phyloP scores from a whole-genome alignment of 306 rosid species.

The Lathyrus sativus region DNA sequence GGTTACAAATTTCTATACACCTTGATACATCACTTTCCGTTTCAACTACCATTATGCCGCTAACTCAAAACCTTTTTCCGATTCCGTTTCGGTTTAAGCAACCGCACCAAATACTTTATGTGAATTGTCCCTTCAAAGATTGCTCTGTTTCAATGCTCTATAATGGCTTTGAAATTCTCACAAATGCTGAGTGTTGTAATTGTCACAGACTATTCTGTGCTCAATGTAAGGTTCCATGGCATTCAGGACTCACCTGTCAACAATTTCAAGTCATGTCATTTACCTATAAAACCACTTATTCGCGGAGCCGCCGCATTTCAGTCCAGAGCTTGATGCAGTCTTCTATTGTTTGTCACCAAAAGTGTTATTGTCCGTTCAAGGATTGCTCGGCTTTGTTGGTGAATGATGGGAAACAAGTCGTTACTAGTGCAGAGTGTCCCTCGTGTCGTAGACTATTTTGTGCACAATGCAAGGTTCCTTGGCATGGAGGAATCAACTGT shows the following conservation, averaged over 20 bases:
- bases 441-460: not conserved
- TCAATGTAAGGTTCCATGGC: conserved; percentile 36
- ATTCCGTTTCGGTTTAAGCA: no score
- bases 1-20: no score
- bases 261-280: not conserved
- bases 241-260: not conserved
- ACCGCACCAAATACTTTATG: no score
- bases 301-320: not conserved
- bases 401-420: not conserved
- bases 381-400: not conserved
- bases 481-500: conserved; percentile 5
- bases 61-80: no score
- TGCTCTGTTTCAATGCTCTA: conserved; percentile 19
- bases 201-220: conserved; percentile 33
- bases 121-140: conserved; percentile 8
- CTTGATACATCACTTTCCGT: no score
- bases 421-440: not conserved
- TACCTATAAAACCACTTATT: not conserved
- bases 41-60: no score
- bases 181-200: not conserved
- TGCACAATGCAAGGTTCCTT: not conserved
- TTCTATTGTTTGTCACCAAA: no score
- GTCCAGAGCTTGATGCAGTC: not conserved
- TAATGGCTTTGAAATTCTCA: not conserved
- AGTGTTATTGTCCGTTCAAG: not conserved